phyloP scores from a whole-genome alignment of 2,329 filamentous ascomycete species.

The Chrysoporthe cubensis region DNA sequence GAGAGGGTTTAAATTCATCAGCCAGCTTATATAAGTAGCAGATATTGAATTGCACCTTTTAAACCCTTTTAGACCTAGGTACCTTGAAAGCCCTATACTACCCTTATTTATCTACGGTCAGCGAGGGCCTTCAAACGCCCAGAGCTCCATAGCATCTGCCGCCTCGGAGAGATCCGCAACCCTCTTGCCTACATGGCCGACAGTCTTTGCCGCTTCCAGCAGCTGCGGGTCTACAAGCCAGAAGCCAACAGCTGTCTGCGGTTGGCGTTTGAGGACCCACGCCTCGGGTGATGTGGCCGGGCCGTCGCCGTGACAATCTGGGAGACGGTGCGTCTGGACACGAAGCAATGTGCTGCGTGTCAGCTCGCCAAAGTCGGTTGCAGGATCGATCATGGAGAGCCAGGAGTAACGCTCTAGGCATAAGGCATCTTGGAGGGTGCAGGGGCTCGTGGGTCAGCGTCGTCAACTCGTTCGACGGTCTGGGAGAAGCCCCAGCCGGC shows the following conservation, averaged over 20 bases:
- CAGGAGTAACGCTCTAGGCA: neutral
- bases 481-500: neutral
- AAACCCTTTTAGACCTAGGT: too few species aligned
- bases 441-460: neutral
- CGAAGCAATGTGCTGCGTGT: neutral
- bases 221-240: slow-evolving; percentile 14
- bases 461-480: neutral
- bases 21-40: too few species aligned
- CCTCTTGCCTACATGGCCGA: neutral
- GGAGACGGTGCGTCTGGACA: neutral
- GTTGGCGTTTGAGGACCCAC: slow-evolving; percentile 4
- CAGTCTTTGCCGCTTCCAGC: slow-evolving; percentile 9
- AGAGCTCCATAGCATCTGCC: too few species aligned
- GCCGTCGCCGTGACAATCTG: neutral
- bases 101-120: too few species aligned
- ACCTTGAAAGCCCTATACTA: too few species aligned
- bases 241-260: slow-evolving; percentile 17
- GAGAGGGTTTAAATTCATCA: too few species aligned
- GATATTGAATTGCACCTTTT: too few species aligned
- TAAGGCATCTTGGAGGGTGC: neutral
- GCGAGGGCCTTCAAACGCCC: too few species aligned
- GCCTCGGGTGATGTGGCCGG: slow-evolving; percentile 6
- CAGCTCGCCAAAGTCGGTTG: neutral
- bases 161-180: too few species aligned
- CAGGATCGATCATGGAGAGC: neutral